Base-by-base conservation (phyloP, 2,329 filamentous ascomycete genomes). In the Colletotrichum kahawae region DNA sequence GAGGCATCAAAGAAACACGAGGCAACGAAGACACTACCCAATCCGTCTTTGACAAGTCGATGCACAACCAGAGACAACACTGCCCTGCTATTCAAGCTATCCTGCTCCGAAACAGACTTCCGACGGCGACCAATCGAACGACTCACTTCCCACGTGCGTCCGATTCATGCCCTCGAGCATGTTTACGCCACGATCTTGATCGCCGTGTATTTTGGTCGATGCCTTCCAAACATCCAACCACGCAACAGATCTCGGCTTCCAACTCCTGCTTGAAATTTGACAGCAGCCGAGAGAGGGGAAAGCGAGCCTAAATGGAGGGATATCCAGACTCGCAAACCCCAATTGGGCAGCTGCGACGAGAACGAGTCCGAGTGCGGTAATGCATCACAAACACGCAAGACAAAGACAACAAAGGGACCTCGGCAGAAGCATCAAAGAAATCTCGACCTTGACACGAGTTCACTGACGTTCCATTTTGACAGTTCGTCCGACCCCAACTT, bases 281-380 rank as follows among this genome's bases (percentile, higher is more conserved):
- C 67, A 65, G 60, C 68, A 71, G 63, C 67, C 67, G 68, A 75
- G 72, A 43, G 62, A n/a, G 54, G 24, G 27, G 43, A 62, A 68
- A 18, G 24, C 18, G 67, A 62, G 54, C 29, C 69, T 57, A 29
- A 2, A 21, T 29, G 34, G 7, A 34, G 38, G 51, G 33, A 21
- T 27, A 43, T 57, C 24, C 62, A 60, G 51, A 65, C 51, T 65
- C 43, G 12, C 10, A 60, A 12, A 27, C 3, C 69, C 63, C 12
- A 18, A 63, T 72, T 66, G 56, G 69, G 62, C 18, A 56, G 33
- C 56, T 60, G 34, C 54, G 56, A 71, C 69, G 72, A 75, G 63
- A 75, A 75, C 69, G 72, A 75, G 72, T 75, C 69, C 69, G 72
- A 75, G 69, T 75, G 56, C 69, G 72, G 54, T 9, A 62, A 29